Conservation (phyloP, 345 rosid species). For the Ceriops tagal region DNA sequence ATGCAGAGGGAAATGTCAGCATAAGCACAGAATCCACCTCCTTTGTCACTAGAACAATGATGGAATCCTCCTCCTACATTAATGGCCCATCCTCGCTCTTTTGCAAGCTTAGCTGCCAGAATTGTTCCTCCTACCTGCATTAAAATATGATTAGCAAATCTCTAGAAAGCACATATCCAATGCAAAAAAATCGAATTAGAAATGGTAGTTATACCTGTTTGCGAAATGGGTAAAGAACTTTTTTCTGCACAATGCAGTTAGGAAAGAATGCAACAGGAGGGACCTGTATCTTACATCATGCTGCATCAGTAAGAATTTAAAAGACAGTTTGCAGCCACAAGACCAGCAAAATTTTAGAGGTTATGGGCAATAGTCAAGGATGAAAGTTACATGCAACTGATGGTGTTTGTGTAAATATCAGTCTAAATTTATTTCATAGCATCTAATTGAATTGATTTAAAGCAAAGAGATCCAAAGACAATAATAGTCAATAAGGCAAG, state of each 20-base stretch:
- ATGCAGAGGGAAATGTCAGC: slow-evolving; percentile 91
- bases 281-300: slow-evolving; percentile 41
- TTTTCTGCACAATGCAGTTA: slow-evolving; percentile 69
- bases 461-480: background rate
- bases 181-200: background rate
- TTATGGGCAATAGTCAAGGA: too few relatives aligned
- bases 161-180: background rate
- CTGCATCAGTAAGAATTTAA: slow-evolving; percentile 16
- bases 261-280: slow-evolving; percentile 85
- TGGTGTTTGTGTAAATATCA: too few relatives aligned
- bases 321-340: background rate
- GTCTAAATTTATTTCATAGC: too few relatives aligned
- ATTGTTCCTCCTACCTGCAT: slow-evolving; percentile 89
- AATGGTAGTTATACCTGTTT: slow-evolving; percentile 51
- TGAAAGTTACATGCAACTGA: too few relatives aligned
- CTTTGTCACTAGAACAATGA: slow-evolving; percentile 75
- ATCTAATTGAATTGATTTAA: background rate
- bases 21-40: slow-evolving; percentile 92
- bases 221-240: slow-evolving; percentile 75
- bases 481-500: background rate
- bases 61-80: slow-evolving; percentile 98
- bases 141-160: slow-evolving; percentile 11
- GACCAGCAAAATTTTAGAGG: too few relatives aligned
- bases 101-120: slow-evolving; percentile 84
- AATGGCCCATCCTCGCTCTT: slow-evolving; percentile 89